Evolutionary conservation across 257 asterid species (phyloP).

Genomic region (Jasminum sambac): DNA sequence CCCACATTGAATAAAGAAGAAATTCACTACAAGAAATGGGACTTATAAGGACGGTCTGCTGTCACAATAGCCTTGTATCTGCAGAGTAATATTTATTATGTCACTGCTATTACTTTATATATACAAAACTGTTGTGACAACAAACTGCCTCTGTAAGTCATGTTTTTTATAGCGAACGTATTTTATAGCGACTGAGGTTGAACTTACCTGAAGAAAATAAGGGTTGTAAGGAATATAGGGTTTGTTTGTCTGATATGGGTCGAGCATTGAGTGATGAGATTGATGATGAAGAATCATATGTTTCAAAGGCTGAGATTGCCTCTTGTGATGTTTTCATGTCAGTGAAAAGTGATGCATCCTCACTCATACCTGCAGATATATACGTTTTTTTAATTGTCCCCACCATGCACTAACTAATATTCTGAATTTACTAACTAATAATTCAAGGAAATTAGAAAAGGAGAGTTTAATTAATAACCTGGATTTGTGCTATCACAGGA

Average conservation of each 20-base stretch:
- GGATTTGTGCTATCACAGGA: conserved; percentile 30
- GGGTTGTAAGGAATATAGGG: conserved; percentile 46
- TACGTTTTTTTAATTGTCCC: conserved; percentile 17
- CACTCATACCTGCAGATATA: conserved; percentile 20
- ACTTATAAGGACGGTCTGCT: no score
- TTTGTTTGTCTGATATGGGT: conserved; percentile 41
- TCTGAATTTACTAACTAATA: neutral
- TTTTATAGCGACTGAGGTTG: no score
- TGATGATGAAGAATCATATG: conserved; percentile 40
- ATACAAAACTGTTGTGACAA: no score
- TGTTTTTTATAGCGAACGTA: no score
- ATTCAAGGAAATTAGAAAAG: neutral
- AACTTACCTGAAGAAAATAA: conserved; percentile 43
- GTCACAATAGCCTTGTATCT: no score
- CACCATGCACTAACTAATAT: neutral
- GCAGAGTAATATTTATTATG: no score
- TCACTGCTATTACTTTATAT: no score
- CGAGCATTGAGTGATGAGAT: conserved; percentile 23
- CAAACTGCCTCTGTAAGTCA: no score
- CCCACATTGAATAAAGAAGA: neutral
- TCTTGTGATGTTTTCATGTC: conserved; percentile 48
- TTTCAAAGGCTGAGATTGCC: conserved; percentile 36
- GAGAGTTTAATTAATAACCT: conserved; percentile 12
- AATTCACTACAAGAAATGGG: neutral
- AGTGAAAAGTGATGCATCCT: conserved; percentile 30